Percentiles rank a stretch among this genome's conserved stretches.
phyloP scores from a whole-genome alignment of 345 rosid species.

The Boechera stricta region DNA sequence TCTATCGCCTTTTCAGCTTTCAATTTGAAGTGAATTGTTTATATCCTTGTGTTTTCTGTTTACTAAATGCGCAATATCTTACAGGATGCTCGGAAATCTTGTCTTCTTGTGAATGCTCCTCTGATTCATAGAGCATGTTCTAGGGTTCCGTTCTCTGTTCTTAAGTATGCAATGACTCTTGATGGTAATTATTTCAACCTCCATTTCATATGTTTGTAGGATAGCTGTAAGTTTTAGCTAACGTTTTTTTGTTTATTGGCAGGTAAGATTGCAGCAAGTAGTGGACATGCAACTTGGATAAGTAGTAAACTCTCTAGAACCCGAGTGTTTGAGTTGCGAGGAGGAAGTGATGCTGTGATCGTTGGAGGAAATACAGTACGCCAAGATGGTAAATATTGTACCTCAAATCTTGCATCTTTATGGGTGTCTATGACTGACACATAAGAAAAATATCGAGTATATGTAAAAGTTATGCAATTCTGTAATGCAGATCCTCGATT shows the following conservation, averaged over 20 bases:
- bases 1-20: background rate
- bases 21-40: background rate
- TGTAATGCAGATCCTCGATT: slow-evolving; percentile 73
- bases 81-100: slow-evolving; percentile 82
- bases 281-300: slow-evolving; percentile 97
- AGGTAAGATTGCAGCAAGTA: slow-evolving; percentile 95
- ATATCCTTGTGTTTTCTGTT: background rate
- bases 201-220: background rate
- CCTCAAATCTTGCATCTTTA: slow-evolving; percentile 13
- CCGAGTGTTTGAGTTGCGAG: slow-evolving; percentile 83
- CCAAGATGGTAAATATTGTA: slow-evolving; percentile 66
- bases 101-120: slow-evolving; percentile 88
- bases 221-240: background rate
- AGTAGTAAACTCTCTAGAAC: slow-evolving; percentile 81
- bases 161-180: slow-evolving; percentile 97
- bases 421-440: background rate
- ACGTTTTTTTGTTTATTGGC: slow-evolving; percentile 33
- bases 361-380: slow-evolving; percentile 96
- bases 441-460: background rate
- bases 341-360: slow-evolving; percentile 84
- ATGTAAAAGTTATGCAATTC: background rate
- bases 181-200: slow-evolving; percentile 63
- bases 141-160: slow-evolving; percentile 83
- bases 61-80: background rate
- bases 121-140: slow-evolving; percentile 84